Evolutionary conservation across 352 stramenopile species (phyloP), one percentile per base, ranked within the genome.

Genomic region (Phytophthora boehmeriae): DNA sequence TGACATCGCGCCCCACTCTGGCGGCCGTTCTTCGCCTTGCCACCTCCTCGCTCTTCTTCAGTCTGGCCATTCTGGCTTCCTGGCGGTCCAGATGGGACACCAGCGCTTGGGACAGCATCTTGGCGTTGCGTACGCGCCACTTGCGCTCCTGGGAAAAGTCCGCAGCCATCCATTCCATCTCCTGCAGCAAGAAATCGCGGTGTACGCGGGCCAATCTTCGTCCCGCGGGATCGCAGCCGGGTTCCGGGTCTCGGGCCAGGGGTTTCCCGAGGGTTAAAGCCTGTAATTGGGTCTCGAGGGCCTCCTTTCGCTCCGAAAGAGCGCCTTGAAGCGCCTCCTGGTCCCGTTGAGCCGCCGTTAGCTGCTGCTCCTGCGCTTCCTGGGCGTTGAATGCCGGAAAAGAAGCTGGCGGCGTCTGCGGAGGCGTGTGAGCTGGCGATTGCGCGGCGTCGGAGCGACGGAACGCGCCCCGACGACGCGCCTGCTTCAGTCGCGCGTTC

Each of bases 111-210:
- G 70, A 69, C 30, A 97, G 59, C 59, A 80, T 86, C 32, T 93
- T 95, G 13, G 82, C 82, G 45, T 82, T 80, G 51, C 88, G 87
- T 14, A 82, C 23, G 20, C 95, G 86, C 73, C 89, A 95, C 60
- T 93, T 92, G 42, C 90, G 75, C 68, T 98, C 95, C 54, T 96
- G 83, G 27, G 69, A 54, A 70, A 98, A 98, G 58, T 98, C 95
- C 1, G 90, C 87, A 5, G 92, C 78, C 89, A 98, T 97, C 95
- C 94, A 98, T 60, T 91, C 77, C 86, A 94, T 94, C 62, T 94
- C 86, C 54, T 94, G 86, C 1, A 94, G 71, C 20, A 94, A 50
- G 57, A 83, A 94, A 71, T 95, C 86, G 25, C 77, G 77, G 63
- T 93, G 84, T 6, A 51, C 63, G 27, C 78, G 76, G 41, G 75